Evolutionary conservation across 2,329 filamentous ascomycete species (phyloP).

Genomic region (Colletotrichum sp.): DNA sequence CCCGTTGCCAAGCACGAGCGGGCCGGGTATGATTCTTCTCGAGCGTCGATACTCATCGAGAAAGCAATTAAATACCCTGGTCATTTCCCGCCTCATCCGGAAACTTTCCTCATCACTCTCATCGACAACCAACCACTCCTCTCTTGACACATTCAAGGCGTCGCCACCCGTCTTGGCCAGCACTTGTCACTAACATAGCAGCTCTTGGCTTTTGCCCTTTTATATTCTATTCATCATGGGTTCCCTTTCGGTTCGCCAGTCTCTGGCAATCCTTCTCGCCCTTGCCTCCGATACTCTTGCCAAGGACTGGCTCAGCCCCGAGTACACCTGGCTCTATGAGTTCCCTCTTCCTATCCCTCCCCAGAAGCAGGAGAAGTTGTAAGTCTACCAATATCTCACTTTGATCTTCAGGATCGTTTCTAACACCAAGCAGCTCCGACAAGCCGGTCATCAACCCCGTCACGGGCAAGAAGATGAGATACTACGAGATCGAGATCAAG

Average conservation of each 20-base stretch:
- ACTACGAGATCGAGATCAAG: constrained; percentile 31
- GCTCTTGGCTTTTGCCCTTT: neutral
- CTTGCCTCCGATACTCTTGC: constrained; percentile 15
- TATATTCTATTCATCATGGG: neutral
- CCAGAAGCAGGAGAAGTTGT: constrained; percentile 45
- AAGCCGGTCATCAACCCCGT: constrained; percentile 28
- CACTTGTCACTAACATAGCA: neutral
- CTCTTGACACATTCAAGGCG: neutral
- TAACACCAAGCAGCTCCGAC: neutral
- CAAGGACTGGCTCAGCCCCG: constrained; percentile 18
- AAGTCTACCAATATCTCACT: neutral
- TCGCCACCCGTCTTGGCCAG: constrained; percentile 14
- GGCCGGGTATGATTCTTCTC: neutral
- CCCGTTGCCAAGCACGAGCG: neutral
- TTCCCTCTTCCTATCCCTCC: constrained; percentile 33
- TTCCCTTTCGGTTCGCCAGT: constrained; percentile 16
- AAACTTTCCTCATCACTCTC: neutral
- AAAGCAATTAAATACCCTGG: constrained; percentile 7
- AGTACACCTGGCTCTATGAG: constrained; percentile 19
- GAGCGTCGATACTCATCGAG: neutral
- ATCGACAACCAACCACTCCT: neutral
- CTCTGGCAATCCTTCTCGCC: constrained; percentile 6
- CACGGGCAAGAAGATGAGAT: constrained; percentile 35
- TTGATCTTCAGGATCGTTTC: fast-evolving
- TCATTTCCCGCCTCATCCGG: neutral